A percentile compares a stretch with the other conserved stretches of the same genome.
These are phyloP conservation scores for Monilinia fructicola DNA, from an alignment of 2,329 filamentous ascomycete genomes.

Conservation along the genomic window DNA sequence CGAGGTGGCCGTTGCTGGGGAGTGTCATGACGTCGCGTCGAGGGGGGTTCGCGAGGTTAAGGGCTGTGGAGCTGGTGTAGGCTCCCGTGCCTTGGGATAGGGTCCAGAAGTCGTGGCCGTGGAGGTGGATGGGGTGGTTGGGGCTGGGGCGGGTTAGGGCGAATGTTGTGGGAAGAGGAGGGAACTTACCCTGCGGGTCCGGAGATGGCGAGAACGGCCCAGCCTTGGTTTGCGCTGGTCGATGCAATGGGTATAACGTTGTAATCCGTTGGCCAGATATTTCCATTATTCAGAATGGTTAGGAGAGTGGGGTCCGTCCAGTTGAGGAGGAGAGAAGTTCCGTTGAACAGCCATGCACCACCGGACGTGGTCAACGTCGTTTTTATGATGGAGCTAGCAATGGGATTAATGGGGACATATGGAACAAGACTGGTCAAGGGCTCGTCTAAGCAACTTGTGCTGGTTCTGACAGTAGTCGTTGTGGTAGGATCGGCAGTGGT, in stretches of 20 bases:
- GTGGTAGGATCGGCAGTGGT: constrained; percentile 39
- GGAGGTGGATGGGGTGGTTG: constrained; percentile 46
- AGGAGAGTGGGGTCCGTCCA: constrained; percentile 49
- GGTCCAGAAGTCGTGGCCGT: constrained; percentile 53
- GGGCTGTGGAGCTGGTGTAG: constrained; percentile 36
- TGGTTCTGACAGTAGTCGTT: constrained; percentile 31
- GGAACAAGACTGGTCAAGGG: constrained; percentile 37
- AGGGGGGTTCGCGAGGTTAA: constrained; percentile 48
- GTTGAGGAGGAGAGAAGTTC: constrained; percentile 48
- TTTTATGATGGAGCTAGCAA: constrained; percentile 23
- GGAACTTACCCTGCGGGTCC: constrained; percentile 29
- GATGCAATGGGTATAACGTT: constrained; percentile 36
- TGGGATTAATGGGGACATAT: constrained; percentile 32
- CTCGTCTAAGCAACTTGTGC: constrained; percentile 38
- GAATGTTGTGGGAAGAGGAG: constrained; percentile 36
- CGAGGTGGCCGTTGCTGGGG: constrained; percentile 37
- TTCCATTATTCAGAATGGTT: constrained; percentile 38
- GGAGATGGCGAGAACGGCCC: constrained; percentile 35
- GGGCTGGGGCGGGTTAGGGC: constrained; percentile 21
- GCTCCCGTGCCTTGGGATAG: constrained; percentile 48
- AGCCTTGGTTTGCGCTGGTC: constrained; percentile 43
- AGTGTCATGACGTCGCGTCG: constrained; percentile 55
- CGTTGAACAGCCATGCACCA: constrained; percentile 51
- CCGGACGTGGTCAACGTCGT: constrained; percentile 34
- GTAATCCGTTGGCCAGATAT: constrained; percentile 36